Evolutionary conservation across 176 grass and related monocot genomes (phyloP), one percentile per base, ranked within the genome.

Genomic region (Tuctoria greenei): DNA sequence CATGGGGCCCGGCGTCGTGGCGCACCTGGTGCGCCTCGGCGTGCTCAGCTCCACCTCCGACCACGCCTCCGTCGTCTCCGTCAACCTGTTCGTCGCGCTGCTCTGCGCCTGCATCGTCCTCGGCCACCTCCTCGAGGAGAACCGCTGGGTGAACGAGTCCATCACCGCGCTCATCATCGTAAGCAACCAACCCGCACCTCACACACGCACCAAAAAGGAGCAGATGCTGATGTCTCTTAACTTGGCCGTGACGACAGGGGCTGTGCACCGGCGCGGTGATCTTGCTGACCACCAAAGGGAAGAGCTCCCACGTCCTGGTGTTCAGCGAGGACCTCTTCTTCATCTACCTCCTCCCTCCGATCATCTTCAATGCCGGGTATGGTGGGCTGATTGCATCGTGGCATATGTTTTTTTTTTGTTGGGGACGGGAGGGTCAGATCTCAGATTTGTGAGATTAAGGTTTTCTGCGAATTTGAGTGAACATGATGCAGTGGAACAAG

Each of bases 281-380:
- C 72, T 68, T 94, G 86, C 83, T 92, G 39, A 88, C 89, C 15
- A 92, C 96, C 11, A 69, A 92, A 63, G 92, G 96, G 69, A 99
- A 87, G 80, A 99, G 89, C 87, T 99, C 96, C 13, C 96, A 90
- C 75, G 74, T 99, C 66, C 86, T 99, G 43, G 92, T 99, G 47
- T 99, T 99, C 85, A 99, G 96, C 61, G 96, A 95, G 81, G 96
- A 99, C 60, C 86, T 99, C 76, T 99, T 99, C 87, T 99, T 99
- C 71, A 99, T 99, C 25, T 99, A 99, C 86, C 91, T 99, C 63
- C 92, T 99, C 0, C 96, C 96, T 1, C 96, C 96, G 12, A 99
- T 99, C 73, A 99, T 99, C 84, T 99, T 99, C 81, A 99, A 99
- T 76, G 96, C 96, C 10, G 96, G 95, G 95, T 99, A 74, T 79